Conservation (phyloP, 116 monocot species). For the Cymodocea nodosa region DNA sequence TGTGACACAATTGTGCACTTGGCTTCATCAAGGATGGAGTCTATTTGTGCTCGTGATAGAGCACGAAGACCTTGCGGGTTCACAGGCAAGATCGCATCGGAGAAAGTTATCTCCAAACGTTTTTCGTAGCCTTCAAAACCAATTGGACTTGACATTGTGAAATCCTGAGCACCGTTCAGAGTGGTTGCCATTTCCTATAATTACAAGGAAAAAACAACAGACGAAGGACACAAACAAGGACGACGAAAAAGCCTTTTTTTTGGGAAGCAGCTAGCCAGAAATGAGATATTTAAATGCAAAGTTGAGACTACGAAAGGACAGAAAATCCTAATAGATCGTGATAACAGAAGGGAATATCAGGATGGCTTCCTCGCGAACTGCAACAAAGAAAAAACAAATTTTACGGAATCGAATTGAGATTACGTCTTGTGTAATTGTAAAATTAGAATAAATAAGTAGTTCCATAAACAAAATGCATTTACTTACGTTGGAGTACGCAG, state of each 20-base stretch:
- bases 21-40: constrained; percentile 52
- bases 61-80: constrained; percentile 40
- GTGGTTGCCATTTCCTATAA: constrained; percentile 10
- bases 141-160: constrained; percentile 25
- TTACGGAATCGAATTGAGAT: neutral
- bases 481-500: constrained; percentile 97
- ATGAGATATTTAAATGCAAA: constrained; percentile 5
- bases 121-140: constrained; percentile 84
- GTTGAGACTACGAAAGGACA: constrained; percentile 4
- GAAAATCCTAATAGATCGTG: constrained; percentile 22
- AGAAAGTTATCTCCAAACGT: constrained; percentile 69
- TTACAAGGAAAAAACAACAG: neutral
- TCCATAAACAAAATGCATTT: neutral
- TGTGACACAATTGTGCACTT: constrained; percentile 56
- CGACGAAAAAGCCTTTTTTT: constrained; percentile 9
- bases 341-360: constrained; percentile 27
- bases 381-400: constrained; percentile 8
- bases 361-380: constrained; percentile 88
- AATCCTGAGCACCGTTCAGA: neutral
- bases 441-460: neutral
- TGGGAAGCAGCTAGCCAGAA: constrained; percentile 33
- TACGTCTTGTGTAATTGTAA: neutral
- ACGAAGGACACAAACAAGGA: constrained; percentile 1
- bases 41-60: constrained; percentile 47
- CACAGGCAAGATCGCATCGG: constrained; percentile 17